Evolutionary conservation across 805 yeast species (phyloP).

Genomic region (Candida argentea): DNA sequence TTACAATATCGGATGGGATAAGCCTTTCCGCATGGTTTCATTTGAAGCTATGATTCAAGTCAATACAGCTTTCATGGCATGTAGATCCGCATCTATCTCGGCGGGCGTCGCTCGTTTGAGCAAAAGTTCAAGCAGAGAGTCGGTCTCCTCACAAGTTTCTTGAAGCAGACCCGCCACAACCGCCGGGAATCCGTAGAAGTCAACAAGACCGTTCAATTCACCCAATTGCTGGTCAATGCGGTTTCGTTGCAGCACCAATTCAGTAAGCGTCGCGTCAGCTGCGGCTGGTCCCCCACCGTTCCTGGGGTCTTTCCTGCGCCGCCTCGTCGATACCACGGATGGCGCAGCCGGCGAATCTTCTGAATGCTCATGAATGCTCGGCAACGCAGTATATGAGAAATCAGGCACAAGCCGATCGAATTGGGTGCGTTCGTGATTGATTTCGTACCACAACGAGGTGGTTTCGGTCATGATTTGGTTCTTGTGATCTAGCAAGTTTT

Average conservation of each 20-base stretch:
- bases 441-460: conserved; percentile 84
- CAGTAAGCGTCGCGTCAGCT: conserved; percentile 6
- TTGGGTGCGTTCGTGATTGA: conserved; percentile 77
- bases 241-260: conserved; percentile 55
- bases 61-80: conserved; percentile 58
- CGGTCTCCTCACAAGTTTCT: conserved; percentile 8
- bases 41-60: no score
- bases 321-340: not conserved
- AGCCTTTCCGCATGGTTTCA: no score
- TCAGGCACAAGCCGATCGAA: conserved; percentile 59
- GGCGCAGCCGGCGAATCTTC: conserved; percentile 12
- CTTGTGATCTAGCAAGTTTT: conserved; percentile 57
- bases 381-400: conserved; percentile 37
- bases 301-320: conserved; percentile 2
- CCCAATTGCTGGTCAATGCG: conserved; percentile 62
- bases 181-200: conserved; percentile 74
- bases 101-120: conserved; percentile 53
- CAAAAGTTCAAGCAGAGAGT: conserved; percentile 22
- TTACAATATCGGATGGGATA: no score
- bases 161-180: conserved; percentile 38
- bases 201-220: conserved; percentile 53
- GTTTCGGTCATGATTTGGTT: conserved; percentile 56
- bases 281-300: conserved; percentile 1
- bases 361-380: conserved; percentile 19
- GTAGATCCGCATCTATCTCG: conserved; percentile 69